Percentiles rank a stretch among this genome's conserved stretches.
Conservation (phyloP, 192 early-diverging fungal species). For the Neocallimastix lanati region DNA sequence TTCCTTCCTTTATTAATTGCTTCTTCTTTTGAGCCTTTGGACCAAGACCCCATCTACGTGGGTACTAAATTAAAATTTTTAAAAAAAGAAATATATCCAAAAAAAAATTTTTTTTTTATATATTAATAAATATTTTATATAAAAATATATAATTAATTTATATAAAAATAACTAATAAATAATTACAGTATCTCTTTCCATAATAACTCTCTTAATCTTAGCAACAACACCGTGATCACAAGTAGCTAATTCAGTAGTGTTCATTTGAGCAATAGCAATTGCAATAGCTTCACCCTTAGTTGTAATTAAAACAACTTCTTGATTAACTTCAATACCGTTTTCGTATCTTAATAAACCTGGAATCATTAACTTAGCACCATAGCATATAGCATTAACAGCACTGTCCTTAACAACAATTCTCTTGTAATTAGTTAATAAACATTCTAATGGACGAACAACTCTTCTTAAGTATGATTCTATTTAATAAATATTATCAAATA, state of each 20-base stretch:
- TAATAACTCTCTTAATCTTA: slow-evolving; percentile 99
- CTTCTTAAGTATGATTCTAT: slow-evolving; percentile 86
- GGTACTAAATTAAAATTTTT: no score
- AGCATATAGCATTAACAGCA: slow-evolving; percentile 97
- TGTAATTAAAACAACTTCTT: slow-evolving; percentile 96
- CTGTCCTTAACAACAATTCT: slow-evolving; percentile 96
- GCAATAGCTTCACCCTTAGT: slow-evolving; percentile 99
- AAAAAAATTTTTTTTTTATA: no score
- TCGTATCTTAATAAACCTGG: slow-evolving; percentile 93
- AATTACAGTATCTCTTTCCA: slow-evolving; percentile 82
- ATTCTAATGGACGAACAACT: slow-evolving; percentile 83
- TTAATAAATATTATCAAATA: no score
- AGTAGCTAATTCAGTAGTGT: slow-evolving; percentile 89
- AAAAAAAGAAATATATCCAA: no score
- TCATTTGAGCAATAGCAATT: slow-evolving; percentile 92
- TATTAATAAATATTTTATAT: no score
- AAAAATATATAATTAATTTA: no score
- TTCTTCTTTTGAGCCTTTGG: slow-evolving; percentile 93
- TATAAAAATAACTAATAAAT: no score
- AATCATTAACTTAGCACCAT: slow-evolving; percentile 97
- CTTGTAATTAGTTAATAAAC: slow-evolving; percentile 86
- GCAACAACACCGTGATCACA: slow-evolving; percentile 94
- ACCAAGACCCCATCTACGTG: slow-evolving; percentile 94
- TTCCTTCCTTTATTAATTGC: slow-evolving; percentile 90
- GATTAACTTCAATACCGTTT: slow-evolving; percentile 83